Evolutionary conservation across 192 early-diverging fungal genomes (phyloP).

Genomic region (Endogone sp.): DNA sequence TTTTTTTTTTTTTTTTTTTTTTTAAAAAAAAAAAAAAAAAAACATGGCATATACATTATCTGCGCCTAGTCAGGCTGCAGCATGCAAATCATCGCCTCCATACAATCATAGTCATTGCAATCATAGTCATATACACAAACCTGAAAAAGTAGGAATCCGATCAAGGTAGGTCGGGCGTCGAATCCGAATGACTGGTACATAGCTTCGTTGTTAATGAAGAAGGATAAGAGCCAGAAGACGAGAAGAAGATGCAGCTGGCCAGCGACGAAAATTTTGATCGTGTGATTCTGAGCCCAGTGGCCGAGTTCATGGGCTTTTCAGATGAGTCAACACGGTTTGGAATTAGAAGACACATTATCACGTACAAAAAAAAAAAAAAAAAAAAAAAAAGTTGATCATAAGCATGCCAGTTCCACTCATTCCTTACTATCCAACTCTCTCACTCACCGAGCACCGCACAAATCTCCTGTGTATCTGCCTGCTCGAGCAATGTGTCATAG

Average conservation of each 20-base stretch:
- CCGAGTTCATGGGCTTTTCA: constrained; percentile 87
- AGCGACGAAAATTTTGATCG: constrained; percentile 68
- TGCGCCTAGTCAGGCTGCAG: too few species aligned
- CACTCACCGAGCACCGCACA: constrained; percentile 84
- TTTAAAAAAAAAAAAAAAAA: too few species aligned
- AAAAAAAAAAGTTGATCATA: too few species aligned
- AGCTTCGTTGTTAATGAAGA: constrained; percentile 62
- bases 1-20: too few species aligned
- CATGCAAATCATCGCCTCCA: too few species aligned
- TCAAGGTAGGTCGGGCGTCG: constrained; percentile 57
- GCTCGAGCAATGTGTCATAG: constrained; percentile 89
- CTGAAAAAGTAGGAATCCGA: constrained; percentile 92
- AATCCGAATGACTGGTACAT: constrained; percentile 92
- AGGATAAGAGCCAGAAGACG: constrained; percentile 76
- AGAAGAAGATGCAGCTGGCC: constrained; percentile 73
- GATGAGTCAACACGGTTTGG: neutral
- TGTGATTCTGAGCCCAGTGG: constrained; percentile 90
- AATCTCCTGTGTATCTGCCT: constrained; percentile 80
- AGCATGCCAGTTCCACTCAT: neutral
- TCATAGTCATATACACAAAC: too few species aligned
- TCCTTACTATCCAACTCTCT: neutral
- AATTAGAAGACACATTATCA: neutral
- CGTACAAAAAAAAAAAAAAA: too few species aligned
- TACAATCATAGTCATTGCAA: too few species aligned
- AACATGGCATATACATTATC: too few species aligned